Percentiles rank a stretch among this genome's conserved stretches.
These are phyloP conservation scores for Papiliotrema nemorosa DNA, from an alignment of 1,284 basidiomycete genomes.

Conservation along the genomic window DNA sequence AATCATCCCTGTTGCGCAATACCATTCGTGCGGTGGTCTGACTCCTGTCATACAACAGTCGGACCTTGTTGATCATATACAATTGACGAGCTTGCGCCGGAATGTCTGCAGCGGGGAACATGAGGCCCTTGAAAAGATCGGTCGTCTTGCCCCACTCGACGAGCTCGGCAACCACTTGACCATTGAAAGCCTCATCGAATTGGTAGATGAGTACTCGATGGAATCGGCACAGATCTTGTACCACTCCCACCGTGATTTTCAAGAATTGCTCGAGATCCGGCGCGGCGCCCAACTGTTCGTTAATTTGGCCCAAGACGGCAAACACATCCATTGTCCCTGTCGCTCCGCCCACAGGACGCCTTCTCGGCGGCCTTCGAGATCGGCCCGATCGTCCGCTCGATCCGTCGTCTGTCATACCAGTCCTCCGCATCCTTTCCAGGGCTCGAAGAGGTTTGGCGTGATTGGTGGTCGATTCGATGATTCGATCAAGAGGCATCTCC, in stretches of 20 bases:
- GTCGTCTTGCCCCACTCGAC: conserved; percentile 77
- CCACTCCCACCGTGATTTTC: conserved; percentile 72
- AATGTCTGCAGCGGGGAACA: conserved; percentile 60
- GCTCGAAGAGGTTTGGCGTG: conserved; percentile 70
- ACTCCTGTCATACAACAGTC: conserved; percentile 73
- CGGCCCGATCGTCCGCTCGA: conserved; percentile 11
- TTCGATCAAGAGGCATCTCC: conserved; percentile 57
- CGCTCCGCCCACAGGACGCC: conserved; percentile 10
- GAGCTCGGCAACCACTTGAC: conserved; percentile 75
- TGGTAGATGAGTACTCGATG: conserved; percentile 87
- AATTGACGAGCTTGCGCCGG: conserved; percentile 58
- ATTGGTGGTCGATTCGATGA: conserved; percentile 71
- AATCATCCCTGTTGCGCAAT: conserved; percentile 62
- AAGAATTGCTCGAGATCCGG: conserved; percentile 68
- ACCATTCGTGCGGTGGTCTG: conserved; percentile 76
- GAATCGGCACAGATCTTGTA: conserved; percentile 79
- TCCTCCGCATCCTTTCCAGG: conserved; percentile 64
- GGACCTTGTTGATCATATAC: conserved; percentile 68
- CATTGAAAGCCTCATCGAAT: conserved; percentile 54
- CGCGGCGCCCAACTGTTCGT: conserved; percentile 73
- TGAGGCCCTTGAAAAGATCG: conserved; percentile 63
- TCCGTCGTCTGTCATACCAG: conserved; percentile 34
- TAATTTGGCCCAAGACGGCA: conserved; percentile 75
- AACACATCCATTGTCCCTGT: conserved; percentile 73
- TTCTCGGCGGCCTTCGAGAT: conserved; percentile 5